Base-by-base conservation (phyloP, 345 rosid genomes). In the Crucihimalaya himalaica region DNA sequence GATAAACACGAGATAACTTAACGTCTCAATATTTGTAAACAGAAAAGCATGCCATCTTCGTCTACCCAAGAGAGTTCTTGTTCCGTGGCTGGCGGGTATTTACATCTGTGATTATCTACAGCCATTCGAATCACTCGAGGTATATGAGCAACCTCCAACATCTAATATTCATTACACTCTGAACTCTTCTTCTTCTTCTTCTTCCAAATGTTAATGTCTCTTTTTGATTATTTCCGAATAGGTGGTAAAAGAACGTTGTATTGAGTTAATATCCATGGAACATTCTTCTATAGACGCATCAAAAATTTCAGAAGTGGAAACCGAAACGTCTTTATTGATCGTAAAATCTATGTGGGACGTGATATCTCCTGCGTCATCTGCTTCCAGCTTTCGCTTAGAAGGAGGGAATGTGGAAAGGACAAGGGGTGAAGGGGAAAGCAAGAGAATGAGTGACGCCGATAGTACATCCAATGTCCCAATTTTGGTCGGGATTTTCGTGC, bases 191-290 rank as follows among this genome's bases (percentile, higher is more conserved):
- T n/a, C n/a, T n/a, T n/a, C n/a, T n/a, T n/a, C n/a, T n/a, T n/a
- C 39, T 51, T 61, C 32, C 28, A 21, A 16, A 16, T 66, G 20
- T 47, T 28, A 19, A 56, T 19, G 15, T 5, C 4, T 31, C 13
- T 32, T 15, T 53, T 52, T 6, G 16, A 25, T 27, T 39, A 27
- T 46, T 39, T 52, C 27, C 23, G 65, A 56, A 63, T 25, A 94
- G 98, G 90, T 88, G 42, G 42, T 91, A 69, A 89, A 88, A 77
- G 96, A 91, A 62, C 98, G 85, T 71, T 94, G 95, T 54, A 78
- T 83, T 12, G 97, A 91, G 85, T 54, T 91, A 76, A 87, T 89
- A 87, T 87, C 92, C 21, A 84, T 86, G 90, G 93, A 86, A 80
- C 48, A 71, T 64, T 79, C 83, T 40, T 80, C 83, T 63, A 55